phyloP scores from a whole-genome alignment of 345 rosid species.

The Arabidopsis arenosa region DNA sequence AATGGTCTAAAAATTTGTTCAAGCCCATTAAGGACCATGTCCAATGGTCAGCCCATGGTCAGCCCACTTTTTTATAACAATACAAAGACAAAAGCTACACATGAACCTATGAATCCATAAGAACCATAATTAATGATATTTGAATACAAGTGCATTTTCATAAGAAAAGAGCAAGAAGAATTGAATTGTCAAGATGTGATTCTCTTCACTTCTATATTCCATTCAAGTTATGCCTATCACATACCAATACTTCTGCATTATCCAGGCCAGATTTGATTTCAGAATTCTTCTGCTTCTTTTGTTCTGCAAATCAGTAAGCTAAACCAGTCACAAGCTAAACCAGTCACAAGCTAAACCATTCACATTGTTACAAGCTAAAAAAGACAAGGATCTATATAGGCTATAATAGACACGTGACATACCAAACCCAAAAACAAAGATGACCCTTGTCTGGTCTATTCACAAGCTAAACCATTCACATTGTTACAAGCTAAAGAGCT shows the following conservation, averaged over 20 bases:
- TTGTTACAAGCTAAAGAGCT: no score
- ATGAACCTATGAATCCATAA: no score
- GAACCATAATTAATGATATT: no score
- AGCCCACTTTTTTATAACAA: no score
- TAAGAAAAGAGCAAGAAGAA: constrained; percentile 22
- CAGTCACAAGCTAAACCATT: no score
- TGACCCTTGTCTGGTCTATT: constrained; percentile 14
- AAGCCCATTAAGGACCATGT: no score
- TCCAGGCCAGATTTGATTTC: constrained; percentile 70
- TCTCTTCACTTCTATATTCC: constrained; percentile 25
- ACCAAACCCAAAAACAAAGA: constrained; percentile 11
- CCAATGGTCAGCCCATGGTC: no score
- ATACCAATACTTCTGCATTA: constrained; percentile 82
- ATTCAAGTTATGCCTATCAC: not conserved
- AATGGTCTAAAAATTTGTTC: no score
- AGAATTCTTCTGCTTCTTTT: constrained; percentile 78
- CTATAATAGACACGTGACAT: constrained; percentile 4
- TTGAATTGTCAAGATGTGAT: no score
- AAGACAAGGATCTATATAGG: not conserved
- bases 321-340: no score
- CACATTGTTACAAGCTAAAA: not conserved
- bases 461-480: not conserved
- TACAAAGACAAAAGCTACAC: no score
- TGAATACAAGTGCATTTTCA: constrained; percentile 74
- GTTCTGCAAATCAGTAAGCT: constrained; percentile 56